Evolutionary conservation across 2,329 filamentous ascomycete species (phyloP), one percentile per base, ranked within the genome.

Genomic region (Trichoderma sp.): DNA sequence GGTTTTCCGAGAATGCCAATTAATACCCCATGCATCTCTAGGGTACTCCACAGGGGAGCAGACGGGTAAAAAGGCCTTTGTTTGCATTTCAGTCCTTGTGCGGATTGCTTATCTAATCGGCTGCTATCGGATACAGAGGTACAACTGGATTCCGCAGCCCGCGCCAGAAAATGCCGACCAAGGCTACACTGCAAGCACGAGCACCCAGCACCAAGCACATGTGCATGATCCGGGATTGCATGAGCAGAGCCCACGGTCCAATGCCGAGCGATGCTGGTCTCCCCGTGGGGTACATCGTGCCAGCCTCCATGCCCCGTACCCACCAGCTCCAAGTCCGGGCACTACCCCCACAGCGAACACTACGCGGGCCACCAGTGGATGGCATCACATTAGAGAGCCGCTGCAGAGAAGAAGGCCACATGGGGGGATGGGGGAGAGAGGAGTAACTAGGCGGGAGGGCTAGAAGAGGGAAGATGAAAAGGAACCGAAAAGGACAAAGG

Each of bases 201-300:
- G 46, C 21, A 24, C 46, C 46, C 18, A 37, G 34, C 21, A 59
- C 30, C 55, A 26, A 59, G 32, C 56, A 59, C 56, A 59, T 59
- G 56, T 43, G 34, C 56, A 39, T 39, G 56, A 43, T 59, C 56
- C 34, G 13, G 30, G 21, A n/a, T 59, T 59, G 34, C 55, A 43
- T 59, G 21, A 26, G 56, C n/a, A 34, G 2, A 26, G 32, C 21
- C 28, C 26, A 28, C 30, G 56, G 54, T 34, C 61, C 52, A 66
- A 46, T 66, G 34, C 63, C 52, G 52, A 28, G 30, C 16, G 28
- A 49, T 58, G 63, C 63, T 66, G 37, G 26, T 66, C 37, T 56
- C 63, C 63, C 63, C 37, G 54, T 56, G 63, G 60, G 60, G 46
- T 54, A 43, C 39, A 54, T 54, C 46, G 30, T 37, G 5, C 30